Evolutionary conservation across 2,329 filamentous ascomycete genomes (phyloP), one percentile per base, ranked within the genome.

Genomic region (Amylocarpus encephaloides): DNA sequence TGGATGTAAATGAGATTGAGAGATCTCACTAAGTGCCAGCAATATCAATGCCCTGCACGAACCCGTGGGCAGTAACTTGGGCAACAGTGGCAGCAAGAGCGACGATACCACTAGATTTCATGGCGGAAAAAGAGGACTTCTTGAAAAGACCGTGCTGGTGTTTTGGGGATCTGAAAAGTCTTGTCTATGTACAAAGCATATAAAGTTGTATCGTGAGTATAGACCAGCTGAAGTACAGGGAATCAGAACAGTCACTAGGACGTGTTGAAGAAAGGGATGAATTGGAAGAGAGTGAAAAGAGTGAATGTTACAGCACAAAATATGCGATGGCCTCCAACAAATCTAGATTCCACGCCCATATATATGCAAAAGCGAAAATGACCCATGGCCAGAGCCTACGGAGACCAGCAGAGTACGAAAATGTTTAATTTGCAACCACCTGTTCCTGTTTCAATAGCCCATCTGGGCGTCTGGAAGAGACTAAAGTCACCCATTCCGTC

Each of bases 51-150:
- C 69, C 66, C 11, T 60, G 59, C 48, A 75, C 69, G 54, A 66
- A 68, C 22, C 73, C 74, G 64, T 77, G 73, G 51, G 72, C 74
- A 49, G 69, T 64, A 51, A 68, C 71, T 32, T 67, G 65, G 51
- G 70, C 60, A 46, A 65, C 70, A 36, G 66, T 55, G 50, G 59
- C 62, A 35, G 67, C 44, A 16, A 65, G 55, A 43, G 56, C 48
- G n/a, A 59, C 42, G 47, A 57, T 33, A 34, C 50, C 48, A n/a
- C 53, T 44, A 33, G 51, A 52, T 22, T 41, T 46, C 33, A 46
- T 46, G 7, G 18, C 39, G 35, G 49, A 49, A 43, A 56, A 57
- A 53, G 53, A 57, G 53, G 53, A 44, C 58, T 60, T 59, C 43
- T 43, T 54, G 48, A 50, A 47, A 35, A 13, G 36, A 26, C 22